Evolutionary conservation across 2,329 filamentous ascomycete genomes (phyloP).

Genomic region (Fusarium palustre): DNA sequence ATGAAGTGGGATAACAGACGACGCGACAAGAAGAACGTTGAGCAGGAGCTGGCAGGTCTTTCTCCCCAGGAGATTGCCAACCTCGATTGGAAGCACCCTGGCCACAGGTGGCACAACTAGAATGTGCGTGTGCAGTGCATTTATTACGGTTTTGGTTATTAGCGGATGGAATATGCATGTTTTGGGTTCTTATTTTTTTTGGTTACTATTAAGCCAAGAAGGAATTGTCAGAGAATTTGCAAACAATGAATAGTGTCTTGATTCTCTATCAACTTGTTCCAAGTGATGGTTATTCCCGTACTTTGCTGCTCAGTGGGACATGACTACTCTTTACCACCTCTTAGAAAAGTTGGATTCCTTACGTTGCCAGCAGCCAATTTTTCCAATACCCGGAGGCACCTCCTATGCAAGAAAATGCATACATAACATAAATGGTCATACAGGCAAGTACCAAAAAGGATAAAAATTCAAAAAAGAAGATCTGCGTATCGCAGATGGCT

Average conservation of each 20-base stretch:
- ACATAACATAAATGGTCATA: not conserved
- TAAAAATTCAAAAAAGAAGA: not conserved
- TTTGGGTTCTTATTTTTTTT: not conserved
- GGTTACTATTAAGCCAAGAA: conserved; percentile 8
- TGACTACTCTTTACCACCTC: too few species aligned
- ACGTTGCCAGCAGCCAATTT: too few species aligned
- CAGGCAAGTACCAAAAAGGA: not conserved
- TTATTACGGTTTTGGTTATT: conserved; percentile 11
- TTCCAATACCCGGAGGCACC: too few species aligned
- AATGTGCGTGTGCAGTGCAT: not conserved
- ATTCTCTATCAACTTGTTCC: not conserved
- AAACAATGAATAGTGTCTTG: not conserved
- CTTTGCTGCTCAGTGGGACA: not conserved
- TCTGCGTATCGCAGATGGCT: not conserved
- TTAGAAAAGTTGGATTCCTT: too few species aligned
- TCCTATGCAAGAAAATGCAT: not conserved
- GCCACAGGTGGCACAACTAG: conserved; percentile 67
- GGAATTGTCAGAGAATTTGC: conserved; percentile 12
- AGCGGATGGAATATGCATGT: conserved; percentile 2
- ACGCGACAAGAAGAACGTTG: conserved; percentile 66
- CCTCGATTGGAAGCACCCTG: conserved; percentile 76
- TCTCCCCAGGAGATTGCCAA: conserved; percentile 66
- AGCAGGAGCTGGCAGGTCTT: conserved; percentile 67
- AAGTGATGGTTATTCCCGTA: not conserved
- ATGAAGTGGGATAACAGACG: conserved; percentile 72